Percentiles rank a stretch among this genome's conserved stretches.
Conservation (phyloP, 2,329 filamentous ascomycete genomes). For the Tolypocladium endophyticum region DNA sequence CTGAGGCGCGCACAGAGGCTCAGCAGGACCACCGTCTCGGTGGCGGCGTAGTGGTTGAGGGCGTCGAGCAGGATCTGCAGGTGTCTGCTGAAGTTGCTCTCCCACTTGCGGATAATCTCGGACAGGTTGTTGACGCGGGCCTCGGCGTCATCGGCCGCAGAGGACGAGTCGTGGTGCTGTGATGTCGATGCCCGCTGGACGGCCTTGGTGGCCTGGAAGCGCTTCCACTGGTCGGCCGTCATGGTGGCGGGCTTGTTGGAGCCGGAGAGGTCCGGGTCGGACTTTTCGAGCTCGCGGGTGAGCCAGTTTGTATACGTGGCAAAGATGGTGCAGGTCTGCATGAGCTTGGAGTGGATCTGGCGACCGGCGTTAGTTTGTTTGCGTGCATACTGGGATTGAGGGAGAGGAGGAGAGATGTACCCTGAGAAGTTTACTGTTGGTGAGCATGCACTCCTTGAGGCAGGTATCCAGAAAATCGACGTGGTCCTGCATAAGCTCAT, state of each 20-base stretch:
- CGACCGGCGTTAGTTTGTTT: constrained; percentile 5
- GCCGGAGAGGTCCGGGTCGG: constrained; percentile 66
- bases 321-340: constrained; percentile 92
- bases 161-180: constrained; percentile 1
- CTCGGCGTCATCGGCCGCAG: constrained; percentile 23
- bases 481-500: constrained; percentile 97
- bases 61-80: constrained; percentile 90
- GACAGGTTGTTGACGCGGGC: constrained; percentile 63
- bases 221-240: constrained; percentile 49
- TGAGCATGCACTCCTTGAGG: constrained; percentile 97
- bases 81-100: constrained; percentile 85
- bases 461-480: constrained; percentile 97
- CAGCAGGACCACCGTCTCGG: constrained; percentile 88
- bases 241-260: constrained; percentile 48
- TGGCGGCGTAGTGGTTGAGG: constrained; percentile 93
- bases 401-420: constrained; percentile 36
- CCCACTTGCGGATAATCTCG: constrained; percentile 83
- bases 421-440: constrained; percentile 85
- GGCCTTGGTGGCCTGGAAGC: constrained; percentile 40
- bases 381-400: neutral
- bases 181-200: constrained; percentile 19
- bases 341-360: constrained; percentile 93
- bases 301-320: constrained; percentile 82
- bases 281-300: constrained; percentile 71
- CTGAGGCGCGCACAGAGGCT: constrained; percentile 77